Evolutionary conservation across 768 basidiomycete genomes (phyloP), one percentile per base, ranked within the genome.

Genomic region (Calocera cornea): DNA sequence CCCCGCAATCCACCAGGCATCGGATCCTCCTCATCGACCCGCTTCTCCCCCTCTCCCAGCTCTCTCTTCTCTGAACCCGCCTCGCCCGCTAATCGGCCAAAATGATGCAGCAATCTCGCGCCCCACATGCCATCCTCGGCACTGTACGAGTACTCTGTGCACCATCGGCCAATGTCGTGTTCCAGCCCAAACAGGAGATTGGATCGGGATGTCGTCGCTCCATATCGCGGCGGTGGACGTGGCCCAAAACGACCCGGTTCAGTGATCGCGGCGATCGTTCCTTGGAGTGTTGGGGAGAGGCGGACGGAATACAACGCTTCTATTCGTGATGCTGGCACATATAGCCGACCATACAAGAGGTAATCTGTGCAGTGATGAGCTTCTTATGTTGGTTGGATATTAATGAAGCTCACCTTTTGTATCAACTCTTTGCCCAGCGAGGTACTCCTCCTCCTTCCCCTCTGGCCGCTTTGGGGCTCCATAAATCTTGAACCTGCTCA

Each of bases 61-160:
- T 22, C 70, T 73, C n/a, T 80, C 70, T 76, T 80, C 69, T 72
- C 73, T 0, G 69, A 77, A n/a, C 31, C 3, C 72, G 72, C 14
- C 76, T 68, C 65, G 70, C 71, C 17, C 81, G 70, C 84, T 2
- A 87, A 78, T 76, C 83, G 84, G 16, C 94, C 94, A 78, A 97
- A 97, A 74, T 98, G 97, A 74, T 94, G 92, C 64, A 98, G 81
- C 19, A 92, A 83, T 19, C 90, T 83, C 19, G 92, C 76, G 17
- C 95, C 95, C 81, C 87, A 88, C 92, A 98, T 95, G 22, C 87
- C 87, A 72, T 97, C 95, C 71, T 93, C 90, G 1, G 91, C 90
- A 70, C 92, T 94, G 81, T 89, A 97, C 1, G 89, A 90, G 71
- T 95, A 97, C 76, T 98, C 95, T 1, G 89, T 87, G 71, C 91